phyloP scores from a whole-genome alignment of 1,139 yeast genomes.

The Sugiyamaella paludigena region DNA sequence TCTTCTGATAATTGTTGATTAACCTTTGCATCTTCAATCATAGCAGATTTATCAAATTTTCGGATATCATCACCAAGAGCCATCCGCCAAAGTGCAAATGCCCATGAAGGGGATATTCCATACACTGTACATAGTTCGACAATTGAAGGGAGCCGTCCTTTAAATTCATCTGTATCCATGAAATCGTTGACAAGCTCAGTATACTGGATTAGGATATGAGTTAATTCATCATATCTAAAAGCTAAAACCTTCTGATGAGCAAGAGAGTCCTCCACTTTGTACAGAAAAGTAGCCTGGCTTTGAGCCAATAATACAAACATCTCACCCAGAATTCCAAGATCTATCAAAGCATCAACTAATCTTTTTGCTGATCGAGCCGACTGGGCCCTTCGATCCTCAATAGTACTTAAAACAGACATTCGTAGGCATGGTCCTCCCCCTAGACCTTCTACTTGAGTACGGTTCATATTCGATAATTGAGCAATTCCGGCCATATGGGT shows the following conservation, averaged over 20 bases:
- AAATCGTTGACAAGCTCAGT: conserved; percentile 58
- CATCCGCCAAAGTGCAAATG: conserved; percentile 77
- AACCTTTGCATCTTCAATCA: conserved; percentile 12
- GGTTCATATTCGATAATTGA: conserved; percentile 60
- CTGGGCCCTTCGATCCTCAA: conserved; percentile 50
- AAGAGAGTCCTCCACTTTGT: conserved; percentile 41
- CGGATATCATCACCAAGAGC: conserved; percentile 38
- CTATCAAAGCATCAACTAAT: conserved; percentile 49
- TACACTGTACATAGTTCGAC: conserved; percentile 48
- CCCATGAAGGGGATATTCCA: conserved; percentile 62
- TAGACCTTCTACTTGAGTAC: conserved; percentile 62
- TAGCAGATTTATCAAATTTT: conserved; percentile 18
- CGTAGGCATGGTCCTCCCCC: conserved; percentile 64
- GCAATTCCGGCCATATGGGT: conserved; percentile 82
- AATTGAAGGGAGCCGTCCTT: conserved; percentile 45
- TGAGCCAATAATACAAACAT: conserved; percentile 62
- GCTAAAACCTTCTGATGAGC: conserved; percentile 72
- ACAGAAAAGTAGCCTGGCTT: conserved; percentile 37
- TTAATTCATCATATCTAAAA: conserved; percentile 68
- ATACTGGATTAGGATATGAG: conserved; percentile 61
- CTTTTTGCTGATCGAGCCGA: conserved; percentile 49
- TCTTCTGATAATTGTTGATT: background rate
- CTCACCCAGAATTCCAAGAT: conserved; percentile 55
- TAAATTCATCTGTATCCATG: conserved; percentile 41
- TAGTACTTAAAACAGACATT: conserved; percentile 55